These are phyloP conservation scores for Penicillium parvum DNA, from an alignment of 495 filamentous ascomycete species.

Conservation along the genomic window DNA sequence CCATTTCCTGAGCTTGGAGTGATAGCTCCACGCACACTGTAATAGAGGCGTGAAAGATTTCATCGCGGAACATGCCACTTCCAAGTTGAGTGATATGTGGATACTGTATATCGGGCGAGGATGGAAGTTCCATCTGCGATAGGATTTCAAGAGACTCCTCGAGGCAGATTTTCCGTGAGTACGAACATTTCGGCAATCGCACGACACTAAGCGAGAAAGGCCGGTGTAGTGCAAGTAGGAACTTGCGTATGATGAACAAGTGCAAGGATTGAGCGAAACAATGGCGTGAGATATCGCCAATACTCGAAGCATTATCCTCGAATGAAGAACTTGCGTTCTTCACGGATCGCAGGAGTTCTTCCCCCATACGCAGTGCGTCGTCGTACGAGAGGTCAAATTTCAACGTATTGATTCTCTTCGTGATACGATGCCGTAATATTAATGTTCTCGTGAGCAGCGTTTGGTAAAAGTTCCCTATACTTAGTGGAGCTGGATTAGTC, in stretches of 20 bases:
- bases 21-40: constrained; percentile 38
- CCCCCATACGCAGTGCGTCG: constrained; percentile 44
- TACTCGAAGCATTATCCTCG: constrained; percentile 20
- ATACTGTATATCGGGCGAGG: constrained; percentile 17
- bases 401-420: constrained; percentile 46
- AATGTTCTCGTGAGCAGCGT: constrained; percentile 45
- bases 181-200: constrained; percentile 49
- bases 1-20: constrained; percentile 30
- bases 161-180: constrained; percentile 51
- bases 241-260: constrained; percentile 47
- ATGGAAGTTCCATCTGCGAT: constrained; percentile 35
- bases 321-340: constrained; percentile 27
- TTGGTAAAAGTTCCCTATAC: constrained; percentile 47
- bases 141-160: constrained; percentile 49
- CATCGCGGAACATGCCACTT: constrained; percentile 37
- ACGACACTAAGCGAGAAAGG: constrained; percentile 49
- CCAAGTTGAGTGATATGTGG: constrained; percentile 34
- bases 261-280: constrained; percentile 33
- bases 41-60: constrained; percentile 35
- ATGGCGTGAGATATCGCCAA: constrained; percentile 22
- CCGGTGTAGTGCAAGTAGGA: constrained; percentile 49
- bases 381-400: constrained; percentile 47
- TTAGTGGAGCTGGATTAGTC: constrained; percentile 26
- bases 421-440: constrained; percentile 44
- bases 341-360: constrained; percentile 35